phyloP scores from a whole-genome alignment of 371 early-diverging fungal genomes.

The Mucor indicus region DNA sequence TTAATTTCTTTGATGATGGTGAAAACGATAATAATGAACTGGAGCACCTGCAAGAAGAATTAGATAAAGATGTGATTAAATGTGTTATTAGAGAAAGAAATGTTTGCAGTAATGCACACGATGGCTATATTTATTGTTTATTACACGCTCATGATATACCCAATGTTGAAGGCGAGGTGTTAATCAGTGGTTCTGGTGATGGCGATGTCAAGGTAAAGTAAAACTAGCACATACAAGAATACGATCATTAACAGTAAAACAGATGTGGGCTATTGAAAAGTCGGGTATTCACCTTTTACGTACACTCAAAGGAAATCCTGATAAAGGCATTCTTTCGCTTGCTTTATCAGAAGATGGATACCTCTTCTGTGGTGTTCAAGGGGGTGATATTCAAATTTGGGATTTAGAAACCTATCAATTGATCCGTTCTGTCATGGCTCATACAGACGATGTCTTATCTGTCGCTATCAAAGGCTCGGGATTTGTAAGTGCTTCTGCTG shows the following conservation, averaged over 20 bases:
- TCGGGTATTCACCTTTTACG: constrained; percentile 38
- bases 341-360: constrained; percentile 67
- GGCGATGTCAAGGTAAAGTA: constrained; percentile 75
- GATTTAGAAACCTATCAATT: constrained; percentile 76
- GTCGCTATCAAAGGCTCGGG: constrained; percentile 48
- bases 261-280: constrained; percentile 57
- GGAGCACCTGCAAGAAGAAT: constrained; percentile 11
- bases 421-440: constrained; percentile 67
- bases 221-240: neutral
- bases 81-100: constrained; percentile 56
- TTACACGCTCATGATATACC: constrained; percentile 53
- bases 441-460: constrained; percentile 68
- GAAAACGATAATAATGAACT: constrained; percentile 14
- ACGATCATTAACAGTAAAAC: neutral
- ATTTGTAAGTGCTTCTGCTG: constrained; percentile 72
- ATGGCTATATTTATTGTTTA: constrained; percentile 74
- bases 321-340: constrained; percentile 61
- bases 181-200: constrained; percentile 83
- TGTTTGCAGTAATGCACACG: constrained; percentile 63
- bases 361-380: constrained; percentile 77
- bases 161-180: constrained; percentile 61
- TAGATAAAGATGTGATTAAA: constrained; percentile 43
- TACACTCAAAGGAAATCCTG: constrained; percentile 54
- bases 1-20: constrained; percentile 26
- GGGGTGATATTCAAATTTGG: constrained; percentile 74